Evolutionary conservation across 2,329 filamentous ascomycete genomes (phyloP).

Genomic region (Elsinoe australis): DNA sequence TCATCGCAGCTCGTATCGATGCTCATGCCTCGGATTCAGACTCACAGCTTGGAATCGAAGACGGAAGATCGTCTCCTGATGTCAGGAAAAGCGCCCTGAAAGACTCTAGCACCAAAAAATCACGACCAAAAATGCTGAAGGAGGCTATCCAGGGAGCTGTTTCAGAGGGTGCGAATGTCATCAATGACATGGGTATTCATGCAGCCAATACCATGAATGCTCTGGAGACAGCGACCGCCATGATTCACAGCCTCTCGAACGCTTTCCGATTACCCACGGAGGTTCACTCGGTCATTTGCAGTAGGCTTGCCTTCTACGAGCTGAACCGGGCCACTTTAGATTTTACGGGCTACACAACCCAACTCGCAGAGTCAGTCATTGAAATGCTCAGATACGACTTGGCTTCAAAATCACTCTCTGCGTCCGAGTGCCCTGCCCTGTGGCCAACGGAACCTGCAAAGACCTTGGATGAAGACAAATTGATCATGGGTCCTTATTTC

Average conservation of each 20-base stretch:
- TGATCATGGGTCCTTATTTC: conserved; percentile 29
- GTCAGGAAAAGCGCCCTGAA: too few species aligned
- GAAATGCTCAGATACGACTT: conserved; percentile 45
- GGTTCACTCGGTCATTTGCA: conserved; percentile 51
- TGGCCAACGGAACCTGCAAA: conserved; percentile 18
- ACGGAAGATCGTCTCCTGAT: too few species aligned
- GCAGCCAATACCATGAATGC: conserved; percentile 42
- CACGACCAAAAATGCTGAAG: too few species aligned
- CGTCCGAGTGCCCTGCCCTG: not conserved
- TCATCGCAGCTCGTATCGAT: conserved; percentile 44
- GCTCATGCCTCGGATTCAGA: too few species aligned
- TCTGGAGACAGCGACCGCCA: conserved; percentile 41
- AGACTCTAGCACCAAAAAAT: too few species aligned
- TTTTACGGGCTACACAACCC: conserved; percentile 63
- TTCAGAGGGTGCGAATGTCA: conserved; percentile 39
- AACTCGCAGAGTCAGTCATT: conserved; percentile 60
- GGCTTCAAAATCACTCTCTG: not conserved
- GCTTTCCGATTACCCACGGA: conserved; percentile 45
- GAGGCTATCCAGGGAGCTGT: not conserved
- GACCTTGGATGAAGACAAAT: conserved; percentile 16
- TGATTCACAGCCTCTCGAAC: conserved; percentile 40
- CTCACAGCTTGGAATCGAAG: not conserved
- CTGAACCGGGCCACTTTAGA: conserved; percentile 60
- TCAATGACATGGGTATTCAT: conserved; percentile 40
- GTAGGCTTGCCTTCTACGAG: conserved; percentile 60